A percentile compares a stretch with the other conserved stretches of the same genome.
Conservation (phyloP, 805 yeast genomes). For the Saccharomycopsis fibuligera region DNA sequence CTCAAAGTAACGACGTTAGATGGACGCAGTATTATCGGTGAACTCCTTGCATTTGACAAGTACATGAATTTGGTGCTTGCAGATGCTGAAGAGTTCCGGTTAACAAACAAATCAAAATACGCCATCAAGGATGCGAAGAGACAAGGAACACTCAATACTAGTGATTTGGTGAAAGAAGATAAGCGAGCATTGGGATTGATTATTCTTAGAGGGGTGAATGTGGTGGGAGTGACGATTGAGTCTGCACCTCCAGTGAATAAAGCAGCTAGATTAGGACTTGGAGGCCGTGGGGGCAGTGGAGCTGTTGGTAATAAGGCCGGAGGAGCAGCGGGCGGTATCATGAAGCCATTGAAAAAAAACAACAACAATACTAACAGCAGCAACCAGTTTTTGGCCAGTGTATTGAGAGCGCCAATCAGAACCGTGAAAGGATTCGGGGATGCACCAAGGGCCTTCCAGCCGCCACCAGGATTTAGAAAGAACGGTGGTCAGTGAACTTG, state of each 20-base stretch:
- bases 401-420: constrained; percentile 24
- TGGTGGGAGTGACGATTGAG: constrained; percentile 43
- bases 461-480: constrained; percentile 39
- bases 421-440: constrained; percentile 28
- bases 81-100: constrained; percentile 78
- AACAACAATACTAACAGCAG: constrained; percentile 1
- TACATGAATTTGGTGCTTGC: constrained; percentile 81
- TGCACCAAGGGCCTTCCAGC: constrained; percentile 39
- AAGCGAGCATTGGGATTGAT: constrained; percentile 75
- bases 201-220: constrained; percentile 82
- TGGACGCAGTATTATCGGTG: constrained; percentile 71
- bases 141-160: constrained; percentile 31
- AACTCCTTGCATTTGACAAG: constrained; percentile 80
- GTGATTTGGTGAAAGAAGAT: constrained; percentile 46
- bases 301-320: constrained; percentile 24
- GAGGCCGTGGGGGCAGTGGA: constrained; percentile 15
- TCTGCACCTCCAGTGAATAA: constrained; percentile 27
- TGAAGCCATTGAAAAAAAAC: constrained; percentile 26
- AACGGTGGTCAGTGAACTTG: too few relatives aligned
- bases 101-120: constrained; percentile 51
- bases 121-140: constrained; percentile 32
- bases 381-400: constrained; percentile 23
- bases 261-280: constrained; percentile 19
- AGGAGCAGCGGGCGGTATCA: constrained; percentile 28
- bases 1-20: constrained; percentile 73